phyloP scores from a whole-genome alignment of 306 rosid genomes.

The Cucumis cinereus region DNA sequence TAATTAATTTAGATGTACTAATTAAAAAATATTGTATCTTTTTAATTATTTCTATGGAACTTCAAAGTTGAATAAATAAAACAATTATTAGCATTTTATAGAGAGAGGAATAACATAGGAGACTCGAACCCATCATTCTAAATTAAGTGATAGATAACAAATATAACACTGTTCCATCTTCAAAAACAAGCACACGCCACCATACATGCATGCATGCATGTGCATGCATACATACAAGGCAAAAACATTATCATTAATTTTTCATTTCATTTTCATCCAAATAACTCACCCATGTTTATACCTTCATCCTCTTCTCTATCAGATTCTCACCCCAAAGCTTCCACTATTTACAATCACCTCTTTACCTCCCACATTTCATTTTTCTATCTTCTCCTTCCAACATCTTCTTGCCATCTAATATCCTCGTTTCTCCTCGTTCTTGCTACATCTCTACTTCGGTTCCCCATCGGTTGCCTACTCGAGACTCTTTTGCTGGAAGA shows the following conservation, averaged over 20 bases:
- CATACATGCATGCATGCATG: no score
- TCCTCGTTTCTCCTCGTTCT: conserved; percentile 19
- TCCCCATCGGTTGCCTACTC: conserved; percentile 9
- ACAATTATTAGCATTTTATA: no score
- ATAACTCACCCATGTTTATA: background rate
- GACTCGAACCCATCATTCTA: no score
- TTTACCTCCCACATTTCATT: background rate
- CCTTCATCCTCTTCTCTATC: background rate
- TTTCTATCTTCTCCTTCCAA: conserved; percentile 2
- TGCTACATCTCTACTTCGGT: conserved; percentile 1
- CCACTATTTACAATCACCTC: background rate
- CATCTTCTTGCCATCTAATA: conserved; percentile 12
- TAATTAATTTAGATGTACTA: no score
- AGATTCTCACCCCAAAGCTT: background rate
- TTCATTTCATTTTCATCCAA: background rate
- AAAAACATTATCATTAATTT: background rate
- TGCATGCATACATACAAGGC: background rate
- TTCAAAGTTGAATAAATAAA: no score
- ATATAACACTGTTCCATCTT: background rate
- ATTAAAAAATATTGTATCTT: no score
- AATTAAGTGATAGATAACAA: background rate
- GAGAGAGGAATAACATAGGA: no score
- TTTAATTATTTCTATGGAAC: no score
- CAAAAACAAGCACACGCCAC: background rate
- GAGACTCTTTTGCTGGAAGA: conserved; percentile 15